Conservation (phyloP, 116 monocot genomes). For the Iris pallida region DNA sequence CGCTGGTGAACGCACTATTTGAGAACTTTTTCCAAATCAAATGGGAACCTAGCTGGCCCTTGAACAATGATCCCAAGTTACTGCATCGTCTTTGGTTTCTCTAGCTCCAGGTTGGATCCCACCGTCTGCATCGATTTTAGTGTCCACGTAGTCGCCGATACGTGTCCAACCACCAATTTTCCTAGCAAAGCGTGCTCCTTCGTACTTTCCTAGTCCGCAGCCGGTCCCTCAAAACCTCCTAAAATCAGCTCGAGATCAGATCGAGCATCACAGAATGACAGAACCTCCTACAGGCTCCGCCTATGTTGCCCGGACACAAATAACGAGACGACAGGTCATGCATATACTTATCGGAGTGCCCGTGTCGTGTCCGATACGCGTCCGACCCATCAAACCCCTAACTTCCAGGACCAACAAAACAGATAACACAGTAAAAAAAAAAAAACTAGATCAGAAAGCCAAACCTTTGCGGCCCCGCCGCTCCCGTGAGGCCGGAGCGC, state of each 20-base stretch:
- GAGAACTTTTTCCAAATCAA: too few species aligned
- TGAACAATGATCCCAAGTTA: too few species aligned
- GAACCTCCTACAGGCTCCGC: background rate
- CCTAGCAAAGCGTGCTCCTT: background rate
- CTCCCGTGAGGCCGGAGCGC: slow-evolving; percentile 10
- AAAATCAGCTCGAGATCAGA: background rate
- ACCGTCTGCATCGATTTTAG: background rate
- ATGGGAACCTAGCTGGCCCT: too few species aligned
- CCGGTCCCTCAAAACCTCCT: too few species aligned
- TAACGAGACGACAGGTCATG: background rate
- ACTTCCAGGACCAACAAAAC: background rate
- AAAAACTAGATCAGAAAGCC: background rate
- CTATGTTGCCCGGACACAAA: background rate
- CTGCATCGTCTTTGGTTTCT: background rate
- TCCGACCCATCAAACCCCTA: background rate
- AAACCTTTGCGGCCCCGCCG: slow-evolving; percentile 7
- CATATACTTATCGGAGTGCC: background rate
- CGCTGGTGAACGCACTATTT: too few species aligned
- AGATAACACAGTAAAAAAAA: background rate
- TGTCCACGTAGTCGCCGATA: background rate
- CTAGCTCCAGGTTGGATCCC: background rate
- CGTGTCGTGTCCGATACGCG: too few species aligned
- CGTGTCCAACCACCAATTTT: background rate
- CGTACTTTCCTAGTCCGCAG: too few species aligned
- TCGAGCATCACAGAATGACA: slow-evolving; percentile 1